Percentiles rank a stretch among this genome's conserved stretches.
Conservation (phyloP, 306 rosid genomes). For the Styphnolobium japonicum region DNA sequence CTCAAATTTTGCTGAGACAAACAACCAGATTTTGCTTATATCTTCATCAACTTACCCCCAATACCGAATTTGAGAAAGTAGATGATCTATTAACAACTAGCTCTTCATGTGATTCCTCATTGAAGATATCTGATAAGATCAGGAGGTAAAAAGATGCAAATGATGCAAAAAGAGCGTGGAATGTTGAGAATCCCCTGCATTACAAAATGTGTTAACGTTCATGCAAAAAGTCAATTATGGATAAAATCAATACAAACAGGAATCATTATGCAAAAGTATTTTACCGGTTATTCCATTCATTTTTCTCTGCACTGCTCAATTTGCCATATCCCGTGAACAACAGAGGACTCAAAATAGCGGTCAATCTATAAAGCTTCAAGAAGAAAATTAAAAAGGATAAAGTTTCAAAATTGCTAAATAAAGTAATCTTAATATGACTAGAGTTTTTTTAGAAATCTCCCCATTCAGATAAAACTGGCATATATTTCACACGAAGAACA, state of each 20-base stretch:
- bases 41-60: constrained; percentile 65
- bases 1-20: neutral
- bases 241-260: constrained; percentile 15
- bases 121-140: constrained; percentile 59
- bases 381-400: constrained; percentile 19
- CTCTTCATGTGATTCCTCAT: constrained; percentile 40
- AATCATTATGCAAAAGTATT: constrained; percentile 28
- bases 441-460: neutral
- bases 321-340: constrained; percentile 50
- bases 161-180: constrained; percentile 78
- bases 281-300: constrained; percentile 94
- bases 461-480: neutral
- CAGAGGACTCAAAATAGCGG: constrained; percentile 52
- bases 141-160: constrained; percentile 65
- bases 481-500: constrained; percentile 10
- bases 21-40: neutral
- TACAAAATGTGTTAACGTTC: constrained; percentile 3
- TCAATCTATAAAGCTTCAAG: constrained; percentile 74
- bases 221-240: constrained; percentile 12
- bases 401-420: constrained; percentile 1
- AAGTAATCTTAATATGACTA: neutral
- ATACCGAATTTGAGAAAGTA: constrained; percentile 61
- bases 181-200: constrained; percentile 89
- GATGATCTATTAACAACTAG: constrained; percentile 63
- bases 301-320: constrained; percentile 49